phyloP scores from a whole-genome alignment of 306 rosid species.

The Cercis canadensis region DNA sequence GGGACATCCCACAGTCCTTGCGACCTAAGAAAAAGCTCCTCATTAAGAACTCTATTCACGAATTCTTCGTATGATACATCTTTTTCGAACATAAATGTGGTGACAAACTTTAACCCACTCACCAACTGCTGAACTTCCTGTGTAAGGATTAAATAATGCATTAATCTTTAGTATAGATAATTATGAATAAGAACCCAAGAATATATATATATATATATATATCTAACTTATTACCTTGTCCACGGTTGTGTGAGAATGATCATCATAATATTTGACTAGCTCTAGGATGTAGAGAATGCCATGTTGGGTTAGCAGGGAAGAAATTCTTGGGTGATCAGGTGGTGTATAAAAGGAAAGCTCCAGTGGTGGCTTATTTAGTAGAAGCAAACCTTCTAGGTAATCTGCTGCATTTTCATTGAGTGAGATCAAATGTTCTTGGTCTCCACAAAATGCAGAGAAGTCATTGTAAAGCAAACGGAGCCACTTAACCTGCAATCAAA shows the following conservation, averaged over 20 bases:
- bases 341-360: constrained; percentile 65
- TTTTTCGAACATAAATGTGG: constrained; percentile 63
- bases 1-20: constrained; percentile 93
- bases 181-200: too few species aligned
- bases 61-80: constrained; percentile 68
- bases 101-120: constrained; percentile 55
- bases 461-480: constrained; percentile 51
- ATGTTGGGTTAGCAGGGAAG: constrained; percentile 42
- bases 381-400: constrained; percentile 57
- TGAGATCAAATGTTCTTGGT: constrained; percentile 7
- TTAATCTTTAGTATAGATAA: too few species aligned
- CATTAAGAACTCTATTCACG: constrained; percentile 71
- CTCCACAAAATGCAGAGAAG: constrained; percentile 31
- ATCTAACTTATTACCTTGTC: constrained; percentile 57
- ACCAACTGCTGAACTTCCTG: constrained; percentile 58
- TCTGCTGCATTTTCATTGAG: constrained; percentile 28
- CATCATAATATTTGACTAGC: constrained; percentile 55
- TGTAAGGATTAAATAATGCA: neutral
- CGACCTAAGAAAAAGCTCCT: constrained; percentile 71
- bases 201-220: neutral
- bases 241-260: constrained; percentile 13
- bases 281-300: constrained; percentile 57
- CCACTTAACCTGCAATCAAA: constrained; percentile 58
- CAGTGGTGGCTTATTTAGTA: constrained; percentile 55
- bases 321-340: constrained; percentile 46